Conservation (phyloP, 768 basidiomycete genomes). For the Podaxis mareebaensis region DNA sequence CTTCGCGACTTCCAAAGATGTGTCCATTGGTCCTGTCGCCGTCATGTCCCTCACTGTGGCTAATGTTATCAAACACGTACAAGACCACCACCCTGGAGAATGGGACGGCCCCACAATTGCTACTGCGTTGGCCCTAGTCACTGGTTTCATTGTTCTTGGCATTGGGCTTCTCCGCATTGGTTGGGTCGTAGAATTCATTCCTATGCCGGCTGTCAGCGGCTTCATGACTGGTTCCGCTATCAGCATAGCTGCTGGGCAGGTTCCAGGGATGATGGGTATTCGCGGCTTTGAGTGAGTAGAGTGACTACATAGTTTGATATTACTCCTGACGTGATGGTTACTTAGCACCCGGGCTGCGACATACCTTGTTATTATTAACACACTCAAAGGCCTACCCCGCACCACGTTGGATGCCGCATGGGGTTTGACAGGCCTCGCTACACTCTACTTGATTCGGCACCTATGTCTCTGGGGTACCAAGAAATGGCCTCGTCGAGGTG, state of each 20-base stretch:
- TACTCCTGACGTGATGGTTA: conserved; percentile 10
- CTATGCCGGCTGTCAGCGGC: conserved; percentile 78
- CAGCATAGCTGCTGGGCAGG: conserved; percentile 84
- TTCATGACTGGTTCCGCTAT: conserved; percentile 99
- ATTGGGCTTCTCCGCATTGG: conserved; percentile 90
- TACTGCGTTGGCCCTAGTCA: conserved; percentile 79
- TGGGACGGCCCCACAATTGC: conserved; percentile 79
- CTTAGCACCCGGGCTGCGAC: conserved; percentile 81
- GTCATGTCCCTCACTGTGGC: conserved; percentile 93
- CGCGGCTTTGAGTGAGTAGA: conserved; percentile 72
- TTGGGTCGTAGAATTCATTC: conserved; percentile 95
- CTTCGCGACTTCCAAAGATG: conserved; percentile 97
- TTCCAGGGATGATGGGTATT: conserved; percentile 89
- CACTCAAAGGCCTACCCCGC: conserved; percentile 76
- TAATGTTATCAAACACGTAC: conserved; percentile 73
- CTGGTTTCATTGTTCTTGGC: conserved; percentile 88
- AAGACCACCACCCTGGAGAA: conserved; percentile 49
- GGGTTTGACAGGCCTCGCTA: conserved; percentile 74
- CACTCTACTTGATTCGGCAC: conserved; percentile 70
- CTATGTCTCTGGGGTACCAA: conserved; percentile 49
- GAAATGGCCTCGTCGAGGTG: conserved; percentile 65
- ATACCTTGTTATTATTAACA: conserved; percentile 90
- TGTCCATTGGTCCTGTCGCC: conserved; percentile 98
- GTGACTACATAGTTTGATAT: not conserved
- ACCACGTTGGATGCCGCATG: conserved; percentile 86